A percentile compares a stretch with the other conserved stretches of the same genome.
Conservation (phyloP, 306 rosid species). For the Quercus cerris region DNA sequence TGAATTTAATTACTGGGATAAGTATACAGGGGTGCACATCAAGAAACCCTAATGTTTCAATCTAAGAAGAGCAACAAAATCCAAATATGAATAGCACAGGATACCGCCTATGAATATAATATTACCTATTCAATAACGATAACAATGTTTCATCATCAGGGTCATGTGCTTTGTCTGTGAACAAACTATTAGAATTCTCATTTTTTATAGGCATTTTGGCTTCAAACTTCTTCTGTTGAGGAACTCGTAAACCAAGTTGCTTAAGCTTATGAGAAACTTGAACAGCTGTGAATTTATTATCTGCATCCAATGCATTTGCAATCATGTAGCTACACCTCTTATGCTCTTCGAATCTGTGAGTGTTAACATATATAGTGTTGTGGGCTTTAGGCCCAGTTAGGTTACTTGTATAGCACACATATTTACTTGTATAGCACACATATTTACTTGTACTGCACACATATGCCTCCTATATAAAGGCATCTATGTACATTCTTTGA, state of each 20-base stretch:
- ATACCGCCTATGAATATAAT: background rate
- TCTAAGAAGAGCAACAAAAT: background rate
- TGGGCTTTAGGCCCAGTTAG: too few relatives aligned
- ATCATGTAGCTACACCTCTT: constrained; percentile 80
- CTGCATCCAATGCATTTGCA: constrained; percentile 72
- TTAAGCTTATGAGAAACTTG: constrained; percentile 82
- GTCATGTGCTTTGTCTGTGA: constrained; percentile 31
- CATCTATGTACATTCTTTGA: too few relatives aligned
- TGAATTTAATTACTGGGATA: background rate
- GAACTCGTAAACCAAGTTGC: constrained; percentile 69
- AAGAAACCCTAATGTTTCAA: background rate
- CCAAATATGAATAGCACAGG: background rate
- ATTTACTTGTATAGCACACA: too few relatives aligned
- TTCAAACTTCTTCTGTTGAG: constrained; percentile 46
- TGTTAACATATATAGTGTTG: too few relatives aligned
- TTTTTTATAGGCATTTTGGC: constrained; percentile 27
- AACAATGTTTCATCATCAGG: constrained; percentile 71
- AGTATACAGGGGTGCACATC: background rate
- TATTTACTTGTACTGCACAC: too few relatives aligned
- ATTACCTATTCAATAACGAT: constrained; percentile 62
- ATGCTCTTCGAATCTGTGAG: constrained; percentile 70
- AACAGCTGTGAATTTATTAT: constrained; percentile 60
- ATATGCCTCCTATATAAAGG: too few relatives aligned
- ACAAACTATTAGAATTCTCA: constrained; percentile 33
- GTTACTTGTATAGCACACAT: too few relatives aligned